phyloP scores from a whole-genome alignment of 768 basidiomycete genomes.

The Chlorophyllum brunneum region DNA sequence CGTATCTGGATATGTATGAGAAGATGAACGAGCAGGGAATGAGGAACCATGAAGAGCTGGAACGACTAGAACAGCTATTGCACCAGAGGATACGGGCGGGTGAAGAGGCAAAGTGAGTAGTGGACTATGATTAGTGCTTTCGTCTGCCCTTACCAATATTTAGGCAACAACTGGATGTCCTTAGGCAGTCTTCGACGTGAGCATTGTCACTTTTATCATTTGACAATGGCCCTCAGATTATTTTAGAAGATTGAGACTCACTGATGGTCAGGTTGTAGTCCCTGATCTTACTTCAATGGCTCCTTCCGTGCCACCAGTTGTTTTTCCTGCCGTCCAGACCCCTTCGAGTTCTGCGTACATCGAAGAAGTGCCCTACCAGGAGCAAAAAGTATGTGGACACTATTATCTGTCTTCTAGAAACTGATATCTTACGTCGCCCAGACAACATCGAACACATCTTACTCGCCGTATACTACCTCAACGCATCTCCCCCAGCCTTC shows the following conservation, averaged over 20 bases:
- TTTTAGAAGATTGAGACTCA: not conserved
- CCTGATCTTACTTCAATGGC: not conserved
- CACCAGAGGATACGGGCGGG: slow-evolving; percentile 34
- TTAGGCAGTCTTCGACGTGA: not conserved
- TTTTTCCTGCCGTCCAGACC: not conserved
- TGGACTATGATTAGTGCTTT: slow-evolving; percentile 2
- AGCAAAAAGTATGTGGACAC: slow-evolving; percentile 18
- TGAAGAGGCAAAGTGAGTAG: slow-evolving; percentile 41
- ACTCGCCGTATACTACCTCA: not conserved
- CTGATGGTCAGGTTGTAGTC: not conserved
- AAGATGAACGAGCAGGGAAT: slow-evolving; percentile 38
- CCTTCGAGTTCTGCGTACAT: slow-evolving; percentile 7
- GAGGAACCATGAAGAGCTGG: slow-evolving; percentile 22
- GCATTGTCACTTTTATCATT: not conserved
- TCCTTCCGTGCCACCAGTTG: not conserved
- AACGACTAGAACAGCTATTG: slow-evolving; percentile 15
- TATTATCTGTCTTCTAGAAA: not conserved
- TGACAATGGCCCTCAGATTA: not conserved
- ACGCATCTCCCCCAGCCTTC: not conserved
- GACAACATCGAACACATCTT: not conserved
- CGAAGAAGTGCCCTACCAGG: slow-evolving; percentile 10
- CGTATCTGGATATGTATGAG: slow-evolving; percentile 29
- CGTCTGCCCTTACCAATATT: not conserved
- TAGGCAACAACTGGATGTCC: slow-evolving; percentile 4
- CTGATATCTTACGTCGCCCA: not conserved